Percentiles rank a stretch among this genome's conserved stretches.
Conservation (phyloP, 345 rosid genomes). For the Excoecaria cochinchinensis region DNA sequence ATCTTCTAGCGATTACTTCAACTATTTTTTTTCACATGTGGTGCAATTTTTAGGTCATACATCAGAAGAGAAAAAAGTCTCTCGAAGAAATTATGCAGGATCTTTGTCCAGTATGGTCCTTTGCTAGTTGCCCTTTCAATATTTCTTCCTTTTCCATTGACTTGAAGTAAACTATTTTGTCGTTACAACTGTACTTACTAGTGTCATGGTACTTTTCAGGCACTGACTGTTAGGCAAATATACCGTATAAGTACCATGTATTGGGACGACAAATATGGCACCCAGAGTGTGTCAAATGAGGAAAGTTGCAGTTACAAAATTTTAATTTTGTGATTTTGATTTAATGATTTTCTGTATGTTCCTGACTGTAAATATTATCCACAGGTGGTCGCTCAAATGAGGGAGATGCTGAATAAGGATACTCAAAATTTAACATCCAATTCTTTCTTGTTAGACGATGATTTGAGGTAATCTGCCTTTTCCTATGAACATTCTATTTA, state of each 20-base stretch:
- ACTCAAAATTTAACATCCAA: conserved; percentile 74
- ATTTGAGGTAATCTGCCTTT: conserved; percentile 61
- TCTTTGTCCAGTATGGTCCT: conserved; percentile 75
- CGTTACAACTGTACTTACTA: not conserved
- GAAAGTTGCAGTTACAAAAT: conserved; percentile 38
- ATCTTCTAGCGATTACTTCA: not conserved
- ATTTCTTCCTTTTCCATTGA: conserved; percentile 1
- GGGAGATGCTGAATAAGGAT: conserved; percentile 80
- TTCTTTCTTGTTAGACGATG: conserved; percentile 92
- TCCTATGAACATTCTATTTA: not conserved
- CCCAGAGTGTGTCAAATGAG: conserved; percentile 93
- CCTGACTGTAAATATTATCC: conserved; percentile 10
- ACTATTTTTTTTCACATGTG: conserved; percentile 12
- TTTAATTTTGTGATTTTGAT: conserved; percentile 1
- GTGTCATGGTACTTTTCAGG: conserved; percentile 42
- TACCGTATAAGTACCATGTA: conserved; percentile 98
- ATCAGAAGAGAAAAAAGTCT: conserved; percentile 93
- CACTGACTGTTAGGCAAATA: conserved; percentile 87
- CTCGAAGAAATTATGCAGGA: conserved; percentile 86
- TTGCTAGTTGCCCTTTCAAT: conserved; percentile 8
- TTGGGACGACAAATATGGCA: conserved; percentile 98
- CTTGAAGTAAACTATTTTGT: not conserved
- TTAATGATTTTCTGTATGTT: conserved; percentile 4
- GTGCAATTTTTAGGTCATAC: conserved; percentile 67
- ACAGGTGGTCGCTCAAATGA: conserved; percentile 88